phyloP scores from a whole-genome alignment of 305 asterid genomes.

The Fraxinus paxiana region DNA sequence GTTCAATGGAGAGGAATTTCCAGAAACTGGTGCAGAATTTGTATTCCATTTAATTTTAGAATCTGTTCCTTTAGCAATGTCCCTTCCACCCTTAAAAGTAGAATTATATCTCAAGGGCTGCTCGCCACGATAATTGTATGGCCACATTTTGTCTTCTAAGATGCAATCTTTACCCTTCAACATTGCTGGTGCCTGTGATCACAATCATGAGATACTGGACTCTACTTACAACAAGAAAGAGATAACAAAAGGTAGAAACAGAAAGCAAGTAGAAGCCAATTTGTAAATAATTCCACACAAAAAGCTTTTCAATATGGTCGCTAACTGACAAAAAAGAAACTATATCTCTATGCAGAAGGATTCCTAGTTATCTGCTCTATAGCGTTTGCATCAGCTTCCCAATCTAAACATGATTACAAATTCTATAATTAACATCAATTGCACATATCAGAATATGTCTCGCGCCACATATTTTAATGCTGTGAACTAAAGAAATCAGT shows the following conservation, averaged over 20 bases:
- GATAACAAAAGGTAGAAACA: background rate
- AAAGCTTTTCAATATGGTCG: slow-evolving; percentile 3
- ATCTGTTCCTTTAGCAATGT: slow-evolving; percentile 30
- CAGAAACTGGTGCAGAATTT: slow-evolving; percentile 33
- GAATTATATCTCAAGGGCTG: slow-evolving; percentile 35
- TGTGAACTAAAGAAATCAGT: slow-evolving; percentile 11
- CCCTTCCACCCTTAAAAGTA: slow-evolving; percentile 30
- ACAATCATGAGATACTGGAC: slow-evolving; percentile 30
- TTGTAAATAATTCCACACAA: slow-evolving; percentile 16
- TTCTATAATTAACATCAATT: slow-evolving; percentile 7
- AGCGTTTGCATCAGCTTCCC: background rate
- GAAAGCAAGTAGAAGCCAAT: slow-evolving; percentile 10
- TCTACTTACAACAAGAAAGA: slow-evolving; percentile 8
- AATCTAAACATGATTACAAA: slow-evolving; percentile 13
- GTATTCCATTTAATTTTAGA: slow-evolving; percentile 30
- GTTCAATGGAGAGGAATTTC: slow-evolving; percentile 40
- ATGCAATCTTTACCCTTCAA: slow-evolving; percentile 41
- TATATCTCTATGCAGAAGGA: slow-evolving; percentile 1
- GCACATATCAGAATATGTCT: slow-evolving; percentile 17
- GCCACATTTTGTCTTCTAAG: slow-evolving; percentile 42
- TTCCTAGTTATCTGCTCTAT: background rate
- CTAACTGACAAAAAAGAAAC: background rate
- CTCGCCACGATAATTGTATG: slow-evolving; percentile 32
- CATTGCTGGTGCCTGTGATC: slow-evolving; percentile 56
- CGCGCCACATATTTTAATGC: background rate